Evolutionary conservation across 1,284 basidiomycete species (phyloP).

Genomic region (Ceratobasidium theobromae): DNA sequence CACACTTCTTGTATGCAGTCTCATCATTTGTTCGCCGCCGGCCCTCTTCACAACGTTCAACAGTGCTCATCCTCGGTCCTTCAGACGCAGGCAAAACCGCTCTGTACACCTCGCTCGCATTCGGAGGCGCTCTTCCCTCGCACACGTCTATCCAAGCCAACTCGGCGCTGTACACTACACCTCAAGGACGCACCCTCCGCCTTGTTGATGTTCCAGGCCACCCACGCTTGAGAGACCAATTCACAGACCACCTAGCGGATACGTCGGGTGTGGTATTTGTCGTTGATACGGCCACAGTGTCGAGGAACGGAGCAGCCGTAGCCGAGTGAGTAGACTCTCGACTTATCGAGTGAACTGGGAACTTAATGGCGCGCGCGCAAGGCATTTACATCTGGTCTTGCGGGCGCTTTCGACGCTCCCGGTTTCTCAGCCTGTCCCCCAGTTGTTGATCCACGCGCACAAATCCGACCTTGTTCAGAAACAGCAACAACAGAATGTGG

Average conservation of each 20-base stretch:
- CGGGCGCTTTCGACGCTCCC: slow-evolving; percentile 69
- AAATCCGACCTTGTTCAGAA: slow-evolving; percentile 63
- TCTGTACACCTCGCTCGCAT: slow-evolving; percentile 63
- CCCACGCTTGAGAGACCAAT: slow-evolving; percentile 70
- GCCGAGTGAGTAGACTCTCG: slow-evolving; percentile 73
- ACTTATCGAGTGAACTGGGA: background rate
- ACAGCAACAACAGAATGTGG: slow-evolving; percentile 53
- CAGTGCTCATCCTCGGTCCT: slow-evolving; percentile 65
- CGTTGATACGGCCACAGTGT: slow-evolving; percentile 71
- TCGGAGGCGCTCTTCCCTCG: slow-evolving; percentile 60
- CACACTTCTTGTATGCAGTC: background rate
- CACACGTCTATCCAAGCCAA: slow-evolving; percentile 76
- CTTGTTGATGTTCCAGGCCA: slow-evolving; percentile 77
- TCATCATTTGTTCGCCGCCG: slow-evolving; percentile 2
- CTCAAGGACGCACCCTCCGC: slow-evolving; percentile 47
- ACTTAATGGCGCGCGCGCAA: slow-evolving; percentile 40
- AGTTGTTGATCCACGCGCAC: slow-evolving; percentile 67
- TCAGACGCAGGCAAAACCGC: slow-evolving; percentile 76
- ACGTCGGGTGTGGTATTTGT: slow-evolving; percentile 70
- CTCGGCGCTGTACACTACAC: slow-evolving; percentile 50
- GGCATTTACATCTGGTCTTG: slow-evolving; percentile 69
- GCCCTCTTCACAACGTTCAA: slow-evolving; percentile 14
- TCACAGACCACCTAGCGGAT: slow-evolving; percentile 59
- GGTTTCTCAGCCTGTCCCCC: slow-evolving; percentile 61
- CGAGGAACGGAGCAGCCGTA: slow-evolving; percentile 66